phyloP scores from a whole-genome alignment of 352 stramenopile genomes.

The Globisporangium spiculum region DNA sequence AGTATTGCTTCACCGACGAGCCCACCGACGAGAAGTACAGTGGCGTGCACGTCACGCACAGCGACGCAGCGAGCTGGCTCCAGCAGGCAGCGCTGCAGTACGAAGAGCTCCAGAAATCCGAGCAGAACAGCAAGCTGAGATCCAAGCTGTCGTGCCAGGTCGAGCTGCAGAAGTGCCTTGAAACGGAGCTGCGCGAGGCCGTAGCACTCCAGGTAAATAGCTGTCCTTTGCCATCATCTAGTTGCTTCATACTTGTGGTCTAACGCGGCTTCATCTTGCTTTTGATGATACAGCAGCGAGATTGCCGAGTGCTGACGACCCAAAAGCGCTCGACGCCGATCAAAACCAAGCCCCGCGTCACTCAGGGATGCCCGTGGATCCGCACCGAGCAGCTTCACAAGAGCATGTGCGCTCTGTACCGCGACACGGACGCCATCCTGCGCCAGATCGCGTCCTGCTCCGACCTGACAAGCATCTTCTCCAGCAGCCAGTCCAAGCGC shows the following conservation, averaged over 20 bases:
- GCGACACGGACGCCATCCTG: slow-evolving; percentile 7
- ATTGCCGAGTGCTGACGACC: background rate
- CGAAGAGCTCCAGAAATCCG: slow-evolving; percentile 33
- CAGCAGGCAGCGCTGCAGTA: slow-evolving; percentile 42
- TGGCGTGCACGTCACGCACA: background rate
- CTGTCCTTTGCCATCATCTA: background rate
- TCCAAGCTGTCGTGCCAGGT: slow-evolving; percentile 35
- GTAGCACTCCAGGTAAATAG: background rate
- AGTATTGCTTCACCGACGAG: background rate
- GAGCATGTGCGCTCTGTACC: slow-evolving; percentile 4
- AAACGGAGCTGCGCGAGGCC: slow-evolving; percentile 5
- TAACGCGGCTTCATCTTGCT: background rate
- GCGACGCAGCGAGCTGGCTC: slow-evolving; percentile 34
- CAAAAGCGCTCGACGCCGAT: background rate
- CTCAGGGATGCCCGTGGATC: slow-evolving; percentile 9
- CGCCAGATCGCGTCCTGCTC: background rate
- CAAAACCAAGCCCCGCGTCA: slow-evolving; percentile 6
- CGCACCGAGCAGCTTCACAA: slow-evolving; percentile 15
- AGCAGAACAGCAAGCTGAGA: slow-evolving; percentile 35
- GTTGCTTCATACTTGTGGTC: background rate
- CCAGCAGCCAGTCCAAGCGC: slow-evolving; percentile 12
- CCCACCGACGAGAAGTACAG: background rate
- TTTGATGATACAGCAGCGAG: background rate
- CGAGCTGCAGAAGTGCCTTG: slow-evolving; percentile 39
- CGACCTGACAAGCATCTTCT: slow-evolving; percentile 14